Evolutionary conservation across 192 early-diverging fungal species (phyloP), one percentile per base, ranked within the genome.

Genomic region (Coemansia sp.): DNA sequence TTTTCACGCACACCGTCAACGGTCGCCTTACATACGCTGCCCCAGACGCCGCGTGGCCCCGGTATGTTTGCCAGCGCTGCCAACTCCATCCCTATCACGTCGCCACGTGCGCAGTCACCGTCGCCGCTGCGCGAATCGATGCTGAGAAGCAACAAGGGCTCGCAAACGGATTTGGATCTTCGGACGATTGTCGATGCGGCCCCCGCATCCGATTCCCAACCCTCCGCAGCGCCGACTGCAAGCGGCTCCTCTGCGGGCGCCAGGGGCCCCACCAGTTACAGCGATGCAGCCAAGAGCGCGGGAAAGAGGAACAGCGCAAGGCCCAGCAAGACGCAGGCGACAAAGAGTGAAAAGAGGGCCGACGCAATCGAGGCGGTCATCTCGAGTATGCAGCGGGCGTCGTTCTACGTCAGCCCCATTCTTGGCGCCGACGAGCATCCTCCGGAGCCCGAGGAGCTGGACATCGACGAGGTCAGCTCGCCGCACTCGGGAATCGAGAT

Each of bases 1-100:
- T 79, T 79, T 57, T 79, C 80, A 63, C 79, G 81, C 66, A 78
- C 81, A 48, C 81, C 81, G 33, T 83, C 81, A 52, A 75, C 75
- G 1, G 81, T 83, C 13, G 81, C 81, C 7, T 56, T 83, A 72
- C 81, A 83, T 46, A 75, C 81, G 68, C 69, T 83, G 57, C 72
- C 81, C 45, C 81, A 62, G 56, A 76, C 74, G 41, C 74, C 74
- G 53, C 74, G 79, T 34, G 79, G 79, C 0, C 79, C 74, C 2
- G 71, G 74, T 35, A 75, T 82, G 74, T 82, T 82, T 68, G 79
- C 79, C 52, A 63, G 29, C 20, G 79, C 71, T 14, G 79, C 69
- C 33, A 76, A 56, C 62, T 63, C 64, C 23, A 76, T 82, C 38
- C 66, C 78, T 3, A 49, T 73, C 32, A 57, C 66, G 8, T 70